Evolutionary conservation across 768 basidiomycete genomes (phyloP).

Genomic region (Lactifluus rugatus): DNA sequence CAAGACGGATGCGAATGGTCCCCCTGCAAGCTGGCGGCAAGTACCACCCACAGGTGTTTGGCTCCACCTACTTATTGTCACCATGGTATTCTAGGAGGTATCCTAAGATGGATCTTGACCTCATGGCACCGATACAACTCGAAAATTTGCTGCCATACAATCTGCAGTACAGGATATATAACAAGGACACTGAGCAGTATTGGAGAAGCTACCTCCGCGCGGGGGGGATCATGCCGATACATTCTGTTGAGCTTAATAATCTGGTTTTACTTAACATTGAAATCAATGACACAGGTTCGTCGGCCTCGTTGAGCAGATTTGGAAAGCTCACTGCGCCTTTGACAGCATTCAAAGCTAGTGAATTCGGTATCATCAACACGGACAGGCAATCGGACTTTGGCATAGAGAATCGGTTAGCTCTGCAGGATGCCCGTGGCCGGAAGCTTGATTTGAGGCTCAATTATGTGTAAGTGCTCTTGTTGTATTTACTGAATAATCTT

Average conservation of each 20-base stretch:
- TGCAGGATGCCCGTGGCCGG: constrained; percentile 64
- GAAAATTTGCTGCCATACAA: constrained; percentile 95
- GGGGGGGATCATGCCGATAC: constrained; percentile 93
- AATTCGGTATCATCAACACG: constrained; percentile 95
- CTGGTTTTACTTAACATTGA: constrained; percentile 83
- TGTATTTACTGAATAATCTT: background rate
- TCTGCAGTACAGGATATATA: constrained; percentile 91
- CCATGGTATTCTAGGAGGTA: constrained; percentile 52
- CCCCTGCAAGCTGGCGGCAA: constrained; percentile 12
- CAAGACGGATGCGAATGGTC: constrained; percentile 56
- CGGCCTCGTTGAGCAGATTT: background rate
- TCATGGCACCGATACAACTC: constrained; percentile 89
- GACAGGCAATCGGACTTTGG: constrained; percentile 87
- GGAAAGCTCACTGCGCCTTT: background rate
- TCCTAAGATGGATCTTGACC: constrained; percentile 74
- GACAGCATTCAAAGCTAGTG: constrained; percentile 83
- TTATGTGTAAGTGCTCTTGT: constrained; percentile 58
- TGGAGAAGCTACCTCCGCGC: constrained; percentile 90
- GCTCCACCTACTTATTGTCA: background rate
- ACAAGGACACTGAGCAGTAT: constrained; percentile 89
- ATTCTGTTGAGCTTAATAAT: constrained; percentile 87
- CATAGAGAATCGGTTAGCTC: constrained; percentile 57
- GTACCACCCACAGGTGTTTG: background rate
- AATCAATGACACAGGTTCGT: constrained; percentile 80
- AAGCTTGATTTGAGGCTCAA: constrained; percentile 79